Evolutionary conservation across 1,284 basidiomycete genomes (phyloP).

Genomic region (Tilletia walkeri): DNA sequence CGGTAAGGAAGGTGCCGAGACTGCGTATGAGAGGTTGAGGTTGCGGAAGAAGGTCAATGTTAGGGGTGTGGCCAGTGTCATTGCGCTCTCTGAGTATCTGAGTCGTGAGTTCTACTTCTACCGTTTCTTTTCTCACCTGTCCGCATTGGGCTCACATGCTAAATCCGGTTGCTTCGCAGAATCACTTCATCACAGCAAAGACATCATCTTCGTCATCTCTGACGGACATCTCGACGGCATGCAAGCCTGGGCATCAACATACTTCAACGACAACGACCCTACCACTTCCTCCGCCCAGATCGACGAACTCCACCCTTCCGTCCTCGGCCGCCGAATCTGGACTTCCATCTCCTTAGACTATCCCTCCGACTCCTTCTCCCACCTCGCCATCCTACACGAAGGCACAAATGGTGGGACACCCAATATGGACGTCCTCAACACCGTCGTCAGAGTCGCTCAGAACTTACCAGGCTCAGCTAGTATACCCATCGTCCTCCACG

Average conservation of each 20-base stretch:
- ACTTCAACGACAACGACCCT: constrained; percentile 71
- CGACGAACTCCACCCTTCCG: neutral
- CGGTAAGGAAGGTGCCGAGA: neutral
- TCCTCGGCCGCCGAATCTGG: constrained; percentile 66
- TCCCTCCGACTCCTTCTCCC: constrained; percentile 91
- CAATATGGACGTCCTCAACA: constrained; percentile 91
- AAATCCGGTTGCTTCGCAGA: no score
- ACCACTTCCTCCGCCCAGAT: neutral
- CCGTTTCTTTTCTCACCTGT: constrained; percentile 18
- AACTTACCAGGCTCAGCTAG: constrained; percentile 62
- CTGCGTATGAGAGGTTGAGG: neutral
- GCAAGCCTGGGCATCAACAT: constrained; percentile 83
- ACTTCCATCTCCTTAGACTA: constrained; percentile 92
- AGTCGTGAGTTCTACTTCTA: constrained; percentile 63
- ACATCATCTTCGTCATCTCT: constrained; percentile 83
- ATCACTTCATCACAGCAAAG: constrained; percentile 55
- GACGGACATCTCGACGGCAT: constrained; percentile 87
- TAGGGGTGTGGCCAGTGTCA: constrained; percentile 77
- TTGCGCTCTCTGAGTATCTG: constrained; percentile 78
- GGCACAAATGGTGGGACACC: constrained; percentile 90
- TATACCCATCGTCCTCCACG: constrained; percentile 74
- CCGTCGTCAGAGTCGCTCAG: constrained; percentile 71
- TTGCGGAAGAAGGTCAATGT: constrained; percentile 66
- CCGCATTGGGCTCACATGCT: constrained; percentile 24
- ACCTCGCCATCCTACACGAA: constrained; percentile 88